Percentiles rank a stretch among this genome's conserved stretches.
Evolutionary conservation across 2,329 filamentous ascomycete genomes (phyloP).

Genomic region (Emericellopsis cladophorae): DNA sequence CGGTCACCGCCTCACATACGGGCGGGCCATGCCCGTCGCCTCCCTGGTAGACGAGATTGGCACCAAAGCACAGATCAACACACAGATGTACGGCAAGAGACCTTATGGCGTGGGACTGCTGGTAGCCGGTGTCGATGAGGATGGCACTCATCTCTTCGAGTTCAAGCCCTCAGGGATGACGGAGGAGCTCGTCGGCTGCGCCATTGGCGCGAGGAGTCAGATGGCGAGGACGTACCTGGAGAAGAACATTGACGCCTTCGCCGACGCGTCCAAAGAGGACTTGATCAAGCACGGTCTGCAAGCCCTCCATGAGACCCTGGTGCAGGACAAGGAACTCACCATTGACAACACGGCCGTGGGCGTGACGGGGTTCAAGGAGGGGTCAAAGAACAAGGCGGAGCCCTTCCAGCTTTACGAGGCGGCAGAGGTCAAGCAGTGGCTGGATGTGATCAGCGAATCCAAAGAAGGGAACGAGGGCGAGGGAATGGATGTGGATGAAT

Average conservation of each 20-base stretch:
- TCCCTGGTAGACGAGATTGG: constrained; percentile 86
- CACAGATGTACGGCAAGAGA: constrained; percentile 91
- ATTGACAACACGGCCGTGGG: constrained; percentile 93
- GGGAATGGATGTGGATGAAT: constrained; percentile 23
- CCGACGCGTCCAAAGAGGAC: constrained; percentile 64
- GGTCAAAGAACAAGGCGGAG: constrained; percentile 49
- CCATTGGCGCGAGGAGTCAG: constrained; percentile 90
- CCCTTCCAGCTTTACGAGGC: constrained; percentile 86
- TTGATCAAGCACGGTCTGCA: constrained; percentile 81
- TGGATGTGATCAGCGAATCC: constrained; percentile 58
- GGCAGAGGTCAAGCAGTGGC: constrained; percentile 71
- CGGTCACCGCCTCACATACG: constrained; percentile 89
- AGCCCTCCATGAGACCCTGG: constrained; percentile 88
- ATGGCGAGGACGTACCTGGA: constrained; percentile 97
- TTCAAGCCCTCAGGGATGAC: constrained; percentile 95
- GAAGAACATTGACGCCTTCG: constrained; percentile 77
- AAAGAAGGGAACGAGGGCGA: constrained; percentile 23
- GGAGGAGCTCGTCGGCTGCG: constrained; percentile 93
- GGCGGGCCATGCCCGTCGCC: constrained; percentile 80
- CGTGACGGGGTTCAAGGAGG: constrained; percentile 54
- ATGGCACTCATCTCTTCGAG: constrained; percentile 91
- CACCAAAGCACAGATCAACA: constrained; percentile 95
- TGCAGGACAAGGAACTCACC: constrained; percentile 95
- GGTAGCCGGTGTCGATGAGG: constrained; percentile 86
- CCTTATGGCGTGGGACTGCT: constrained; percentile 92